Evolutionary conservation across 345 rosid genomes (phyloP).

Genomic region (thale cress (Arabidopsis thaliana)): TAIR10.1 NC_003076.8:742501-743000

Average conservation of each 20-base stretch:
- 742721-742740: constrained; percentile 15
- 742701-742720: background rate
- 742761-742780: constrained; percentile 9
- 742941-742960: too few species aligned
- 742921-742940: background rate
- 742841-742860: background rate
- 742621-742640: constrained; percentile 60
- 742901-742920: background rate
- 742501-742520: constrained; percentile 79
- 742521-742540: constrained; percentile 55
- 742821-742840: background rate
- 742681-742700: constrained; percentile 24
- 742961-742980: background rate
- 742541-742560: constrained; percentile 47
- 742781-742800: background rate
- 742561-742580: constrained; percentile 28
- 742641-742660: constrained; percentile 50
- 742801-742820: background rate
- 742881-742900: constrained; percentile 11
- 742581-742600: constrained; percentile 50
- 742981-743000: constrained; percentile 2
- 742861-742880: background rate
- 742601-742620: constrained; percentile 55
- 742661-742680: constrained; percentile 42
- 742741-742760: constrained; percentile 22